Percentiles rank a stretch among this genome's conserved stretches.
Conservation (phyloP, 306 rosid genomes). For the Medicago arabica region DNA sequence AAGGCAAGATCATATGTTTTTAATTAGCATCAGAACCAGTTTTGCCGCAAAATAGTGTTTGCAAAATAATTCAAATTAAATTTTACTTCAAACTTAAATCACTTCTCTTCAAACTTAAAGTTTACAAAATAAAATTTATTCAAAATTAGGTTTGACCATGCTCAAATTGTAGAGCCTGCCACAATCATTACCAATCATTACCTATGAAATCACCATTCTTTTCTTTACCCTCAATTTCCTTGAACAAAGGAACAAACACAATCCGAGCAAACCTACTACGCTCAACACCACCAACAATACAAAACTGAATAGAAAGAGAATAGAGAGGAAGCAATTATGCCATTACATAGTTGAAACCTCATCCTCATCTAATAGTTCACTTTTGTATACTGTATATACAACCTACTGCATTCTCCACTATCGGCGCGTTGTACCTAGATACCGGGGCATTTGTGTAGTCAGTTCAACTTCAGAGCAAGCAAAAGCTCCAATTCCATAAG, state of each 20-base stretch:
- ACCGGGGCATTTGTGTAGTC: constrained; percentile 3
- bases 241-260: neutral
- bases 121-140: neutral
- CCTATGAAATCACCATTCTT: constrained; percentile 2
- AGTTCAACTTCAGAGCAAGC: constrained; percentile 21
- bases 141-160: neutral
- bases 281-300: neutral
- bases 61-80: neutral
- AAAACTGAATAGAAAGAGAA: constrained; percentile 22
- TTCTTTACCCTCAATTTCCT: constrained; percentile 6
- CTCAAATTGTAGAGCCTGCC: constrained; percentile 4
- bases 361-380: constrained; percentile 36
- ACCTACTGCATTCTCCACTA: constrained; percentile 43
- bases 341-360: constrained; percentile 36
- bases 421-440: constrained; percentile 2
- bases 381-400: constrained; percentile 46
- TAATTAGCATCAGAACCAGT: neutral
- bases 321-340: neutral
- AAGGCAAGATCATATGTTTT: too few species aligned
- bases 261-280: constrained; percentile 5
- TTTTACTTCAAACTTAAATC: neutral
- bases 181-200: constrained; percentile 1
- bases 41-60: neutral
- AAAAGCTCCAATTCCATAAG: constrained; percentile 27
- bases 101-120: neutral